These are phyloP conservation scores for Chlamydomonas reinhardtii DNA, from an alignment of 163 green algal species.

Conservation along the genomic window DNA sequence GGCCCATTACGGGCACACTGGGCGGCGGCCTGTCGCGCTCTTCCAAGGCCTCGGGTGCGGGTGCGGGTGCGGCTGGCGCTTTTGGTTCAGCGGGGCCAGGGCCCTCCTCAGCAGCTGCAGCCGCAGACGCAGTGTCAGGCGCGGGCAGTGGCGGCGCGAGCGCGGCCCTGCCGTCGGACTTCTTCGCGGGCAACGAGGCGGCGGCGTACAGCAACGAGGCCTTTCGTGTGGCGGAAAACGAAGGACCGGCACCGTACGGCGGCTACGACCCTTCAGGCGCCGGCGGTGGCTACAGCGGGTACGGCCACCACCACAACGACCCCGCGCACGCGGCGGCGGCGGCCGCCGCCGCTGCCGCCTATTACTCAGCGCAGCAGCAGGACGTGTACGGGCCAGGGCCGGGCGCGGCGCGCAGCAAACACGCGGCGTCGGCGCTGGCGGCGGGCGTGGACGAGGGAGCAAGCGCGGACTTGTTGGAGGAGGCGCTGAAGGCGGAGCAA, in stretches of 20 bases:
- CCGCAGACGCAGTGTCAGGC: background rate
- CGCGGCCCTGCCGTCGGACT: slow-evolving; percentile 27
- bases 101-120: background rate
- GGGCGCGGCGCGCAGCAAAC: no score
- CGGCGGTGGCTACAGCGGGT: no score
- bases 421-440: no score
- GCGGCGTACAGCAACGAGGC: slow-evolving; percentile 16
- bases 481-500: slow-evolving; percentile 62
- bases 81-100: background rate
- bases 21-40: background rate
- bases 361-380: background rate
- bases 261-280: no score
- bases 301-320: no score
- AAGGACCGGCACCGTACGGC: background rate
- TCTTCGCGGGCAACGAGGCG: background rate
- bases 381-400: background rate
- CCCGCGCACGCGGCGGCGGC: background rate
- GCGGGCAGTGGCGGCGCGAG: background rate
- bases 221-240: slow-evolving; percentile 11
- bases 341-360: background rate
- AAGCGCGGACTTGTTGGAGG: slow-evolving; percentile 49
- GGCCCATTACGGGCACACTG: background rate
- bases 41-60: no score
- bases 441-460: no score
- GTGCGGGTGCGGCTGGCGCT: background rate